A percentile compares a stretch with the other conserved stretches of the same genome.
Conservation (phyloP, 2,329 filamentous ascomycete genomes). For the Fusarium tanahbumbuense region DNA sequence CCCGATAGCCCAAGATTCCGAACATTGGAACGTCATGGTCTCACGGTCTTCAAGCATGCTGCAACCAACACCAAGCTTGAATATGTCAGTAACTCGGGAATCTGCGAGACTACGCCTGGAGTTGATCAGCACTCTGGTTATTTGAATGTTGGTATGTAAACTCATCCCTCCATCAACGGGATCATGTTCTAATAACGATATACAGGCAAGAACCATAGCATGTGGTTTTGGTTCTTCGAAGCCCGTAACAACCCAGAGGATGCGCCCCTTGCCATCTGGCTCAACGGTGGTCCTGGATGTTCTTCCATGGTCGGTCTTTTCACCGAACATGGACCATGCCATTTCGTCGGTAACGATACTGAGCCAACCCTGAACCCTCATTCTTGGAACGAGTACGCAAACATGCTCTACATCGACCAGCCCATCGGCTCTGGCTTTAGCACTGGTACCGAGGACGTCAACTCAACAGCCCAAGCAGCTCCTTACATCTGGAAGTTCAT, state of each 20-base stretch:
- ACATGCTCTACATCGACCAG: conserved; percentile 78
- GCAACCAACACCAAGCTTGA: conserved; percentile 40
- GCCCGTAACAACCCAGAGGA: conserved; percentile 55
- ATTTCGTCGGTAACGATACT: conserved; percentile 61
- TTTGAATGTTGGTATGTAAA: conserved; percentile 63
- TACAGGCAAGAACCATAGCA: conserved; percentile 44
- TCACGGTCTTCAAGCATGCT: conserved; percentile 36
- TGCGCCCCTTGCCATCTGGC: conserved; percentile 68
- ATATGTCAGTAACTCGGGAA: conserved; percentile 53
- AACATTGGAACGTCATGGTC: conserved; percentile 17
- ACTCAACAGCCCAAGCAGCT: conserved; percentile 49
- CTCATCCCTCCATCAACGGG: neutral
- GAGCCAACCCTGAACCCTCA: conserved; percentile 63
- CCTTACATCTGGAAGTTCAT: conserved; percentile 64
- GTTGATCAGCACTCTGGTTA: conserved; percentile 75
- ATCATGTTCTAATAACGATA: conserved; percentile 38
- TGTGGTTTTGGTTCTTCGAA: conserved; percentile 63
- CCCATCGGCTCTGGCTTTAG: conserved; percentile 54
- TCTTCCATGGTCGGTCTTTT: conserved; percentile 60
- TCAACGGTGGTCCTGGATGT: conserved; percentile 51
- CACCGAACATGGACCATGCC: conserved; percentile 81
- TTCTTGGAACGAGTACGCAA: conserved; percentile 72
- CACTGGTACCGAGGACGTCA: conserved; percentile 44
- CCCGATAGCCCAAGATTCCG: conserved; percentile 37
- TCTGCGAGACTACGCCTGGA: conserved; percentile 67